Evolutionary conservation across 768 basidiomycete species (phyloP), one percentile per base, ranked within the genome.

Genomic region (Vishniacozyma victoriae): DNA sequence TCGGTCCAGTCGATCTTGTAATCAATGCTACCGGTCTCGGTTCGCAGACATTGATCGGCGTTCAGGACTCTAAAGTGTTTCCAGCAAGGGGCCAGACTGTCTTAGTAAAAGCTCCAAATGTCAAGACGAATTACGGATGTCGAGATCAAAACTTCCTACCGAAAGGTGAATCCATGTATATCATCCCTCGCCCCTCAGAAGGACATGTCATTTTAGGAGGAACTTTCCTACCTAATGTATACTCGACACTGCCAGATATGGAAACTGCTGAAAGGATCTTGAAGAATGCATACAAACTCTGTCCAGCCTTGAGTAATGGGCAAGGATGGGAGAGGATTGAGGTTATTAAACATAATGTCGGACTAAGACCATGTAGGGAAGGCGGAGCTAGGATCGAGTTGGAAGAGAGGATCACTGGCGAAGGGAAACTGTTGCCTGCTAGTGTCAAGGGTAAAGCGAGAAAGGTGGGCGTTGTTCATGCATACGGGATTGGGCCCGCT

Each of bases 11-110:
- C 18, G 44, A 74, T 27, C 57, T 78, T n/a, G 71, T 83, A 13
- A 69, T 83, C 48, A 83, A 83, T 44, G 80, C 81, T 4, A 75
- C 78, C 0, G 77, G 77, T 9, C 73, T 83, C 6, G 82, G 80
- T 3, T 81, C 88, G 7, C 77, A 80, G 41, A 81, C 80, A 25
- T 76, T 93, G 35, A 79, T 85, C 12, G 90, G 89, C 4, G 81
- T 92, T 2, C 83, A 90, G 61, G 91, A 95, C 68, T 76, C 76
- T 48, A 75, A 73, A 19, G 73, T 90, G 19, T 81, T 80, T 64
- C 87, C 90, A 0, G 78, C 90, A 54, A 77, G 88, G 36, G 90
- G 90, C 6, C 91, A 93, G 72, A 84, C 86, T 0, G 81, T 91
- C 7, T 68, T 90, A 15, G 76, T 92, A 18, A 71, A 79, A 31